Evolutionary conservation across 192 early-diverging fungal species (phyloP).

Genomic region (Backusella circina): DNA sequence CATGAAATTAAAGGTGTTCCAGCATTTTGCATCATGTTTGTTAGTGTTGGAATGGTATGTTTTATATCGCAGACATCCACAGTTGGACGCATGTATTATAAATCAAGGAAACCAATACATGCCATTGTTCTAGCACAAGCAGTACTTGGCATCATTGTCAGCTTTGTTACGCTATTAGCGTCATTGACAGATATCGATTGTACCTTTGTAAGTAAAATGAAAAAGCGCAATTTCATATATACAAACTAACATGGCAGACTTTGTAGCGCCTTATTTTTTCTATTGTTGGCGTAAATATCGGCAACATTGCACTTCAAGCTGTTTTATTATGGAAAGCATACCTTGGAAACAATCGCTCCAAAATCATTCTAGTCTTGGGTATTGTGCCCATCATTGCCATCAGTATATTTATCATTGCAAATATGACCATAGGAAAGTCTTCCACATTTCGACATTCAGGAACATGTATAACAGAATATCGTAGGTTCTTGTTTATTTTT

Average conservation of each 20-base stretch:
- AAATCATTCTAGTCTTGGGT: conserved; percentile 13
- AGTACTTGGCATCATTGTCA: conserved; percentile 14
- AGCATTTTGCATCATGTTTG: conserved; percentile 31
- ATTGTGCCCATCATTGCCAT: conserved; percentile 20
- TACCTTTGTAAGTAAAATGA: conserved; percentile 23
- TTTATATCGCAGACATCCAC: conserved; percentile 27
- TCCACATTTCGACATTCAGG: not conserved
- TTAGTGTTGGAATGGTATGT: conserved; percentile 23
- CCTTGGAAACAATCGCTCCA: conserved; percentile 27
- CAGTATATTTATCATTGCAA: conserved; percentile 15
- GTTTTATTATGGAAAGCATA: conserved; percentile 34
- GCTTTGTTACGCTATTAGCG: conserved; percentile 25
- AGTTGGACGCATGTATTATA: conserved; percentile 8
- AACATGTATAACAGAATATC: conserved; percentile 23
- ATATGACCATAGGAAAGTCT: conserved; percentile 24
- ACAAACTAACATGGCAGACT: not conserved
- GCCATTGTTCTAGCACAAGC: conserved; percentile 22
- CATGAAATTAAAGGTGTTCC: not conserved
- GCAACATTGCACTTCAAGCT: conserved; percentile 18
- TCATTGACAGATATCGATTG: conserved; percentile 17
- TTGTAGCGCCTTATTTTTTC: conserved; percentile 26
- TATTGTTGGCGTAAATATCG: conserved; percentile 29
- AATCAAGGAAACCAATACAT: conserved; percentile 21
- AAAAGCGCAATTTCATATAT: not conserved
- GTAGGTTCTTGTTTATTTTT: conserved; percentile 2